A percentile compares a stretch with the other conserved stretches of the same genome.
Conservation (phyloP, 306 rosid genomes). For the Ormosia emarginata region DNA sequence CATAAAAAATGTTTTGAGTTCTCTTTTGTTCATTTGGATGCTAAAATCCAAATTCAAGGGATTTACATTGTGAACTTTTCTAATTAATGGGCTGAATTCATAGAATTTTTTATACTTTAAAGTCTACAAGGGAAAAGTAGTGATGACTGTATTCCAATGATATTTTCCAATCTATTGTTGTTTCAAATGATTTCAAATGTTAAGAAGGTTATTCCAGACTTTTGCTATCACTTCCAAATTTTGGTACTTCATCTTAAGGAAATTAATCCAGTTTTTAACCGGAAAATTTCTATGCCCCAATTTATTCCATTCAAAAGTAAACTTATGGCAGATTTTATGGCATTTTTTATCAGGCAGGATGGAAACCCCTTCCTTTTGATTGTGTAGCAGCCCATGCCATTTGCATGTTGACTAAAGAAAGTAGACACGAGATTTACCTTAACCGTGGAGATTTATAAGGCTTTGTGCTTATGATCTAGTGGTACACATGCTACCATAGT, state of each 20-base stretch:
- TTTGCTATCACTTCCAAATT: neutral
- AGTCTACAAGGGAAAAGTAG: neutral
- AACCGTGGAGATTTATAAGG: neutral
- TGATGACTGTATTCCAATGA: neutral
- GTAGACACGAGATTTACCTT: neutral
- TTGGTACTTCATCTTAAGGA: neutral
- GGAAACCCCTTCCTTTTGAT: slow-evolving; percentile 7
- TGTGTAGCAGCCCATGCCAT: slow-evolving; percentile 9
- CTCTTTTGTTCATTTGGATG: slow-evolving; percentile 1
- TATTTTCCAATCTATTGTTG: neutral
- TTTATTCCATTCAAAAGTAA: neutral
- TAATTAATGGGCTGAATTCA: neutral
- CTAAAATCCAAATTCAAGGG: neutral
- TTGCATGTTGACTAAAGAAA: neutral
- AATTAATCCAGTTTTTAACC: neutral
- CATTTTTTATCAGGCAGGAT: neutral
- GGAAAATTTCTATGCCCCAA: neutral
- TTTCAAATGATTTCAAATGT: neutral
- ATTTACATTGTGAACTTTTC: neutral
- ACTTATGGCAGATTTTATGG: neutral
- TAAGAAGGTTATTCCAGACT: neutral
- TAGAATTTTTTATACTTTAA: neutral
- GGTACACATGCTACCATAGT: neutral
- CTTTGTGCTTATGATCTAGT: slow-evolving; percentile 15
- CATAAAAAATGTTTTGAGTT: neutral